Evolutionary conservation across 1,284 basidiomycete species (phyloP).

Genomic region (Cystobasidiaceae sp.): DNA sequence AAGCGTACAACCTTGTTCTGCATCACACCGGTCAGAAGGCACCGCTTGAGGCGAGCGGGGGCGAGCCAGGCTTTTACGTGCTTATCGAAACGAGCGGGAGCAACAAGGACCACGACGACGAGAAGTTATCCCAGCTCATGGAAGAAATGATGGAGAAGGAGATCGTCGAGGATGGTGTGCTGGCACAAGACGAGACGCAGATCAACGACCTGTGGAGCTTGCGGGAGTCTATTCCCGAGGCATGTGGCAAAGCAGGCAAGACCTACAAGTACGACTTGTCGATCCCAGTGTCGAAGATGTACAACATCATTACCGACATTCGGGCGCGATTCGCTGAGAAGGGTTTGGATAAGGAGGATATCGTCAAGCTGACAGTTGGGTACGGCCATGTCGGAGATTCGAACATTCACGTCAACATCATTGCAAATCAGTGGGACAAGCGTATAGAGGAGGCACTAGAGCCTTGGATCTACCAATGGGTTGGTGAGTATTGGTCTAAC

Average conservation of each 20-base stretch:
- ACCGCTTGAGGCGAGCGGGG: slow-evolving; percentile 51
- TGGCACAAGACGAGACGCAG: slow-evolving; percentile 88
- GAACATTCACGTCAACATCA: slow-evolving; percentile 90
- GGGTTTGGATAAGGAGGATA: slow-evolving; percentile 59
- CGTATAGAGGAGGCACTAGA: slow-evolving; percentile 84
- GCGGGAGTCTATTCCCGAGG: slow-evolving; percentile 91
- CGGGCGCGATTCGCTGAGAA: slow-evolving; percentile 66
- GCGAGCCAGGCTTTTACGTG: slow-evolving; percentile 65
- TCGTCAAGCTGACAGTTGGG: slow-evolving; percentile 75
- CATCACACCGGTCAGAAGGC: slow-evolving; percentile 51
- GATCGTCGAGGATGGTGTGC: slow-evolving; percentile 81
- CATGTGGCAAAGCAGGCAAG: slow-evolving; percentile 87
- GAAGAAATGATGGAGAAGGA: slow-evolving; percentile 73
- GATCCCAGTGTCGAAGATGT: slow-evolving; percentile 81
- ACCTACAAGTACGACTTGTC: slow-evolving; percentile 97
- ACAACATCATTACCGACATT: slow-evolving; percentile 78
- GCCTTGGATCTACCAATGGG: slow-evolving; percentile 92
- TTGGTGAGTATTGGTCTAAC: slow-evolving; percentile 54
- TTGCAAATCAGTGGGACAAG: slow-evolving; percentile 74
- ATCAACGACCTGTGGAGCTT: slow-evolving; percentile 86
- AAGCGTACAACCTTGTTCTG: slow-evolving; percentile 73
- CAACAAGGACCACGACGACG: slow-evolving; percentile 88
- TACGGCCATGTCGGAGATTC: slow-evolving; percentile 98
- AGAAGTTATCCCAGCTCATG: slow-evolving; percentile 83
- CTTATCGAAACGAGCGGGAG: slow-evolving; percentile 91